These are phyloP conservation scores for Botrytis fabae DNA, from an alignment of 2,329 filamentous ascomycete species.

Conservation along the genomic window DNA sequence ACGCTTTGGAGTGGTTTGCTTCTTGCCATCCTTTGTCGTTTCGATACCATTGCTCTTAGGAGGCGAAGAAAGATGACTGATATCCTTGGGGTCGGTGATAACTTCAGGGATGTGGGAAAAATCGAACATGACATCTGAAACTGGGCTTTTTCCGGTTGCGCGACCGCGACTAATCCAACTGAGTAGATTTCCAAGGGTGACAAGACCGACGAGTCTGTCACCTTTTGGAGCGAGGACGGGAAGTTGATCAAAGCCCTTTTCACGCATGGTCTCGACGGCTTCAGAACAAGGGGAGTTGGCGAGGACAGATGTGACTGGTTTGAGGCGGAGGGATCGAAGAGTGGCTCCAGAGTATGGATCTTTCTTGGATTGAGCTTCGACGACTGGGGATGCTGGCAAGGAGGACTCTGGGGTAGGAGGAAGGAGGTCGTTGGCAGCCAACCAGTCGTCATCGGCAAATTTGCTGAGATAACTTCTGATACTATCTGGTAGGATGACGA, in stretches of 20 bases:
- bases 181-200: conserved; percentile 92
- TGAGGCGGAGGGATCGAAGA: conserved; percentile 79
- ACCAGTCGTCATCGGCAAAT: conserved; percentile 98
- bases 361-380: conserved; percentile 43
- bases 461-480: conserved; percentile 97
- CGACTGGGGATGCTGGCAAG: conserved; percentile 43
- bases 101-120: conserved; percentile 86
- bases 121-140: conserved; percentile 94
- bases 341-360: conserved; percentile 79
- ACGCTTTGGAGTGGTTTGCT: conserved; percentile 51
- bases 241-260: conserved; percentile 96
- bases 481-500: conserved; percentile 91
- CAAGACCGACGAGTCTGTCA: conserved; percentile 79
- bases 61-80: conserved; percentile 45
- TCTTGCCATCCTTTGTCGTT: conserved; percentile 39
- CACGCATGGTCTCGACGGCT: conserved; percentile 96
- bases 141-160: conserved; percentile 69
- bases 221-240: conserved; percentile 75
- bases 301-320: conserved; percentile 86
- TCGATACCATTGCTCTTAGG: conserved; percentile 38
- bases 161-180: conserved; percentile 85
- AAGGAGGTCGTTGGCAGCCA: conserved; percentile 91
- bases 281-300: conserved; percentile 72
- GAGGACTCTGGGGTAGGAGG: conserved; percentile 56
- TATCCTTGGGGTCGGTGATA: conserved; percentile 78